phyloP scores from a whole-genome alignment of 129 eudicot genomes.

The carrot (Daucus carota) region DH1_v3.0 NC_030388.2:24867501-24868000 shows the following conservation, averaged over 20 bases:
- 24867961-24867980: not conserved
- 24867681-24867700: constrained; percentile 92
- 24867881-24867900: not conserved
- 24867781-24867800: constrained; percentile 70
- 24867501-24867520: constrained; percentile 80
- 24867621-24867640: not conserved
- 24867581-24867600: not conserved
- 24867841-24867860: not conserved
- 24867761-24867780: constrained; percentile 97
- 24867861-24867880: not conserved
- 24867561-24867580: not conserved
- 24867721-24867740: constrained; percentile 77
- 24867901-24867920: not conserved
- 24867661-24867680: constrained; percentile 86
- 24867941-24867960: not conserved
- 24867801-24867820: constrained; percentile 60
- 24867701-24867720: constrained; percentile 90
- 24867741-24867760: constrained; percentile 67
- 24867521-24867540: not conserved
- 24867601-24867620: not conserved
- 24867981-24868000: not conserved
- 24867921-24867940: not conserved
- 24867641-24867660: constrained; percentile 71
- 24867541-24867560: not conserved
- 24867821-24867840: constrained; percentile 32